Base-by-base conservation (phyloP, 2,329 filamentous ascomycete species). In the Nothophoma quercina region DNA sequence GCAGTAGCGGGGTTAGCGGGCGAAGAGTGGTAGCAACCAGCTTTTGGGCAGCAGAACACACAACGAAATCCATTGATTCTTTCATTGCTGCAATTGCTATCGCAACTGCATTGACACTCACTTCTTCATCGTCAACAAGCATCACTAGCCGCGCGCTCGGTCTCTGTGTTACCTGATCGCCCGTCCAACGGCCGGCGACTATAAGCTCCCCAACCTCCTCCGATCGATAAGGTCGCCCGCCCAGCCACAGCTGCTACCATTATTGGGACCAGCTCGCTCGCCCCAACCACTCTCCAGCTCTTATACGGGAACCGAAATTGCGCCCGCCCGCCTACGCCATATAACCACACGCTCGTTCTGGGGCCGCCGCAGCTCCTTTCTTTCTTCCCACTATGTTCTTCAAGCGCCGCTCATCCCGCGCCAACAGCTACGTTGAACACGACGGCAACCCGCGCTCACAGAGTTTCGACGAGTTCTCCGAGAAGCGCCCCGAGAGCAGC, bases 381-480 rank as follows among this genome's bases (percentile, higher is more conserved):
- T 56, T 58, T 48, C 56, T 58, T 59, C 49, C 49, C 68, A 69
- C 75, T 70, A 78, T 79, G 68, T 76, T 81, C 75, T 79, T 80
- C 77, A 80, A 79, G 68, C 78, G 78, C 59, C 74, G 78, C 55
- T 78, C 75, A 36, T 78, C 76, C 45, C 69, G 75, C 34, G 72
- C 72, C 50, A 78, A 79, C 63, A 76, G 71, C 63, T 81, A 81
- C 76, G 74, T 81, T 59, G 79, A 81, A 61, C 70, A 73, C 68
- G 73, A 77, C 69, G 65, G 73, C 46, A 71, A 72, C 36, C 72
- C 72, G 19, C 75, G 77, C 73, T 61, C 64, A 18, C 66, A 71
- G 47, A 72, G 69, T 47, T 71, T 73, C 60, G 71, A 75, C 68
- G 72, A 77, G 51, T 73, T 73, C 60, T 67, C 72, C 51, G 70